Evolutionary conservation across 108 stramenopile genomes (phyloP).

Genomic region (Bacterosira constricta): DNA sequence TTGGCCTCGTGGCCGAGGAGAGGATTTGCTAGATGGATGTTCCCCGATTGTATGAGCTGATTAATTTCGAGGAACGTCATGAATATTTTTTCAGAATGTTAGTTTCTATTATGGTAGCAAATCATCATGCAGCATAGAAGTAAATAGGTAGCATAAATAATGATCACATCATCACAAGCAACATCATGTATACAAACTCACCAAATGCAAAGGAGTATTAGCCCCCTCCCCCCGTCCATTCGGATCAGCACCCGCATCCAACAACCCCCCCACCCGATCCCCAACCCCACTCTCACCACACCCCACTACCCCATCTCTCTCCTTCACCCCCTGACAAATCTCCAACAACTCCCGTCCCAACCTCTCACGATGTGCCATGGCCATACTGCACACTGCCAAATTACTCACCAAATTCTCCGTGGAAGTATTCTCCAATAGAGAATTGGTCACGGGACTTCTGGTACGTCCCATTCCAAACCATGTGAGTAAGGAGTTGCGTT

Average conservation of each 20-base stretch:
- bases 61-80: too few species aligned
- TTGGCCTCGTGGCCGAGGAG: constrained; percentile 43
- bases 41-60: constrained; percentile 40
- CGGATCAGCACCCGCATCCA: constrained; percentile 53
- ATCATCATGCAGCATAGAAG: background rate
- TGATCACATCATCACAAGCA: background rate
- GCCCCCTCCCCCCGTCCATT: constrained; percentile 26
- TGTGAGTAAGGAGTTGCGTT: constrained; percentile 40
- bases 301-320: background rate
- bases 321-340: constrained; percentile 27
- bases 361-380: constrained; percentile 38
- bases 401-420: constrained; percentile 23
- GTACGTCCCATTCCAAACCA: constrained; percentile 41
- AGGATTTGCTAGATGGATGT: constrained; percentile 25
- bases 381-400: constrained; percentile 38
- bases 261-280: constrained; percentile 31
- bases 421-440: constrained; percentile 18
- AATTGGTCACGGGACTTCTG: constrained; percentile 47
- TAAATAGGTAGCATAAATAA: background rate
- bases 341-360: constrained; percentile 24
- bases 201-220: constrained; percentile 48
- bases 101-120: background rate
- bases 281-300: background rate
- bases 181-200: background rate
- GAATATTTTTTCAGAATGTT: too few species aligned